A percentile compares a stretch with the other conserved stretches of the same genome.
Conservation (phyloP, 108 stramenopile genomes). For the Skeletonema potamos region DNA sequence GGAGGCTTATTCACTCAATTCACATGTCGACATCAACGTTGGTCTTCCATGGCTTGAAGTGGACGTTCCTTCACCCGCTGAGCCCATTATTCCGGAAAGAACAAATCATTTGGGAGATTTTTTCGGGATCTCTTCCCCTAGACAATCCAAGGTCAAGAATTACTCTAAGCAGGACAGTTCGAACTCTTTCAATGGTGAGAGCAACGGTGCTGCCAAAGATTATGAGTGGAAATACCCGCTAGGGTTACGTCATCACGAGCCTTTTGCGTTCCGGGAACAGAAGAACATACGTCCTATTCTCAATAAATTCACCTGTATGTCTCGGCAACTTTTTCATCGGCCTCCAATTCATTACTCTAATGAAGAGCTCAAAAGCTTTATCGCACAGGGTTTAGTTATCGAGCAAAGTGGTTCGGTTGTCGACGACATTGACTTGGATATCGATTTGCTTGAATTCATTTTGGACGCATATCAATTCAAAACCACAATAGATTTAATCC, state of each 20-base stretch:
- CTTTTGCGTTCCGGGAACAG: slow-evolving; percentile 35
- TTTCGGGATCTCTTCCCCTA: background rate
- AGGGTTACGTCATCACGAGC: slow-evolving; percentile 40
- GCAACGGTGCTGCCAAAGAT: background rate
- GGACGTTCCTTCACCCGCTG: slow-evolving; percentile 13
- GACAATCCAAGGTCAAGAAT: background rate
- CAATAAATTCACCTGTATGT: slow-evolving; percentile 50
- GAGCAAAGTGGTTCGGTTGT: slow-evolving; percentile 23
- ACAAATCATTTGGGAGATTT: background rate
- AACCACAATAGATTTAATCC: slow-evolving; percentile 48
- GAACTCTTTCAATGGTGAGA: background rate
- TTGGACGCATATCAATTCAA: slow-evolving; percentile 54
- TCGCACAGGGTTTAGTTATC: slow-evolving; percentile 36
- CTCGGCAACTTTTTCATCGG: slow-evolving; percentile 44
- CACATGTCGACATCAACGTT: slow-evolving; percentile 15
- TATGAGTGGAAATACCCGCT: slow-evolving; percentile 24
- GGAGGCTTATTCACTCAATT: slow-evolving; percentile 18
- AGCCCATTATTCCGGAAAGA: background rate
- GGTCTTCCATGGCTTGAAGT: slow-evolving; percentile 62
- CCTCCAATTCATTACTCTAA: slow-evolving; percentile 47
- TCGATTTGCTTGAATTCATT: slow-evolving; percentile 41
- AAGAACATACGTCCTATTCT: slow-evolving; percentile 39
- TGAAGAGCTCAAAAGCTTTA: slow-evolving; percentile 35
- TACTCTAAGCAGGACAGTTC: background rate
- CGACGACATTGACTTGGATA: slow-evolving; percentile 45